Evolutionary conservation across 768 basidiomycete genomes (phyloP).

Genomic region (Galerina sulciceps): DNA sequence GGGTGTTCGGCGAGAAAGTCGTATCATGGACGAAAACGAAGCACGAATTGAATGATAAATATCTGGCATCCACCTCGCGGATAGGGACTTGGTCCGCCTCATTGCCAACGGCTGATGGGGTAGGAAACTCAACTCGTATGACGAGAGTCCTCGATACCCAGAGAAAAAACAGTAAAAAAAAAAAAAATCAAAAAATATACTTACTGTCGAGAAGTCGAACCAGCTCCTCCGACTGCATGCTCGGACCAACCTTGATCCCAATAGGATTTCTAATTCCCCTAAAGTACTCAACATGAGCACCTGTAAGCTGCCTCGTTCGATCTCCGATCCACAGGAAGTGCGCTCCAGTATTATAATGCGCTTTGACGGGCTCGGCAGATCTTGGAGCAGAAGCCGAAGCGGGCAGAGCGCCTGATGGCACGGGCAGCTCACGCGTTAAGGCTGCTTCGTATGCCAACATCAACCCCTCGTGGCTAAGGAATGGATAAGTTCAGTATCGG

Average conservation of each 20-base stretch:
- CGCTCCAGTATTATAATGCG: slow-evolving; percentile 88
- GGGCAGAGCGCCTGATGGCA: slow-evolving; percentile 31
- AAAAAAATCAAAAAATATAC: slow-evolving; percentile 26
- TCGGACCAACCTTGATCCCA: slow-evolving; percentile 95
- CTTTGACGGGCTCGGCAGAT: slow-evolving; percentile 29
- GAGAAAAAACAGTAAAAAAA: neutral
- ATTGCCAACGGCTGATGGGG: neutral
- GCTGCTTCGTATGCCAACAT: slow-evolving; percentile 94
- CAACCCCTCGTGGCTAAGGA: slow-evolving; percentile 83
- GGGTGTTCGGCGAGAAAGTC: neutral
- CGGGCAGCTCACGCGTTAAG: slow-evolving; percentile 73
- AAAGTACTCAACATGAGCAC: slow-evolving; percentile 97
- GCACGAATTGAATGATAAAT: neutral
- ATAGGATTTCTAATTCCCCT: slow-evolving; percentile 91
- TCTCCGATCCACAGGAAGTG: slow-evolving; percentile 99
- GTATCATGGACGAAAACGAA: neutral
- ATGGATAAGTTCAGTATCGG: neutral
- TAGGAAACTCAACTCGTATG: neutral
- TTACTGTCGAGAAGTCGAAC: slow-evolving; percentile 75
- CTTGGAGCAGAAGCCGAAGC: neutral
- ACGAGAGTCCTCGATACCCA: neutral
- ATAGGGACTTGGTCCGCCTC: neutral
- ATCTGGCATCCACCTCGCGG: too few relatives aligned
- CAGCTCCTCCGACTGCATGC: slow-evolving; percentile 80
- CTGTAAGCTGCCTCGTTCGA: slow-evolving; percentile 87